Percentiles rank a stretch among this genome's conserved stretches.
These are phyloP conservation scores for Saccharata proteae DNA, from an alignment of 2,329 filamentous ascomycete species.

Conservation along the genomic window DNA sequence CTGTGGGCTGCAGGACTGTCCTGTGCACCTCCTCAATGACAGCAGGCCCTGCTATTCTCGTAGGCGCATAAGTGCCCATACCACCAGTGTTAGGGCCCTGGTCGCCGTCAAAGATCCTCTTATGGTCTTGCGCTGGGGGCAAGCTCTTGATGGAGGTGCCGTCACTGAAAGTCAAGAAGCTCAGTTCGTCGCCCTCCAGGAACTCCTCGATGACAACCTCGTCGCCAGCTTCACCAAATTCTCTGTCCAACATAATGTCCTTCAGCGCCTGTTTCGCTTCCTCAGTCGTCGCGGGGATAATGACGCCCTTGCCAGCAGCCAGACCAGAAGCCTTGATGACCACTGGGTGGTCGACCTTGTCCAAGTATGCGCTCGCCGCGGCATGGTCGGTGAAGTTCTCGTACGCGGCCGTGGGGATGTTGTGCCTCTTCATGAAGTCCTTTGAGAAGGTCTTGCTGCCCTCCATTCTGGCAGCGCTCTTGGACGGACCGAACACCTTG, in stretches of 20 bases:
- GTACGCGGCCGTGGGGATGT: constrained; percentile 84
- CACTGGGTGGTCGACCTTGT: constrained; percentile 22
- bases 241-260: constrained; percentile 80
- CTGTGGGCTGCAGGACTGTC: constrained; percentile 77
- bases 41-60: constrained; percentile 37
- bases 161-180: constrained; percentile 83
- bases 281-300: constrained; percentile 68
- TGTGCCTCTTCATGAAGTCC: constrained; percentile 88
- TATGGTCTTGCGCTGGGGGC: constrained; percentile 92
- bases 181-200: constrained; percentile 81
- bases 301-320: constrained; percentile 90
- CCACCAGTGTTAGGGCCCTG: constrained; percentile 88
- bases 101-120: constrained; percentile 84
- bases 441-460: constrained; percentile 96
- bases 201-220: constrained; percentile 96
- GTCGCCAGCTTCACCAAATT: constrained; percentile 76
- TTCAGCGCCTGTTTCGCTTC: constrained; percentile 73
- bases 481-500: constrained; percentile 73
- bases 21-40: constrained; percentile 68
- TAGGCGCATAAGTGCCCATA: constrained; percentile 94
- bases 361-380: constrained; percentile 59
- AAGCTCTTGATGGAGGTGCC: constrained; percentile 73
- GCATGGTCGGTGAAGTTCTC: constrained; percentile 75
- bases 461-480: constrained; percentile 78
- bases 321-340: constrained; percentile 92